phyloP scores from a whole-genome alignment of 306 rosid genomes.

The Urtica urens region DNA sequence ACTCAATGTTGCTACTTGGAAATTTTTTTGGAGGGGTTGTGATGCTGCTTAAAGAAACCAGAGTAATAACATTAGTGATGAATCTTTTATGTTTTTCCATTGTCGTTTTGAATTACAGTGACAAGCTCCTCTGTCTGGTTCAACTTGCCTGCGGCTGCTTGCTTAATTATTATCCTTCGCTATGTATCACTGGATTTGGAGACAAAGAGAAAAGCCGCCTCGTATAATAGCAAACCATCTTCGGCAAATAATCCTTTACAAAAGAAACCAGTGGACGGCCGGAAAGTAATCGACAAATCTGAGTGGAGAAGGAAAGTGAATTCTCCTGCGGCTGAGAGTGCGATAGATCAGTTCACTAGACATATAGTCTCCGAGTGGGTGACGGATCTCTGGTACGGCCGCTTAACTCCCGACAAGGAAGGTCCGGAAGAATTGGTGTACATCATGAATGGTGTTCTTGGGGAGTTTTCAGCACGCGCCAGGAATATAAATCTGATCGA shows the following conservation, averaged over 20 bases:
- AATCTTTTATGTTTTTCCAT: slow-evolving; percentile 20
- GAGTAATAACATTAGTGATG: too few species aligned
- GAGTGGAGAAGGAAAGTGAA: slow-evolving; percentile 88
- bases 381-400: slow-evolving; percentile 86
- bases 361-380: slow-evolving; percentile 93
- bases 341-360: slow-evolving; percentile 70
- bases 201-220: slow-evolving; percentile 75
- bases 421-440: slow-evolving; percentile 84
- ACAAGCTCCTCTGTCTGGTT: slow-evolving; percentile 97
- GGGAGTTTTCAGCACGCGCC: slow-evolving; percentile 78
- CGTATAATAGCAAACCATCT: slow-evolving; percentile 53
- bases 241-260: slow-evolving; percentile 34
- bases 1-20: too few species aligned
- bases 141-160: slow-evolving; percentile 92
- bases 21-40: too few species aligned
- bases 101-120: slow-evolving; percentile 62
- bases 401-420: slow-evolving; percentile 80
- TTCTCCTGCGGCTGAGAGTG: slow-evolving; percentile 84
- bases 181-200: slow-evolving; percentile 80
- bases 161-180: slow-evolving; percentile 56
- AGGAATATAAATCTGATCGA: slow-evolving; percentile 85
- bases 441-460: slow-evolving; percentile 62
- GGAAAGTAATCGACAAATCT: slow-evolving; percentile 42
- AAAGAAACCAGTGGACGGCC: slow-evolving; percentile 38
- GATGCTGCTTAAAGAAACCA: too few species aligned